Base-by-base conservation (phyloP, 2,329 filamentous ascomycete genomes). In the Gremmenia infestans region DNA sequence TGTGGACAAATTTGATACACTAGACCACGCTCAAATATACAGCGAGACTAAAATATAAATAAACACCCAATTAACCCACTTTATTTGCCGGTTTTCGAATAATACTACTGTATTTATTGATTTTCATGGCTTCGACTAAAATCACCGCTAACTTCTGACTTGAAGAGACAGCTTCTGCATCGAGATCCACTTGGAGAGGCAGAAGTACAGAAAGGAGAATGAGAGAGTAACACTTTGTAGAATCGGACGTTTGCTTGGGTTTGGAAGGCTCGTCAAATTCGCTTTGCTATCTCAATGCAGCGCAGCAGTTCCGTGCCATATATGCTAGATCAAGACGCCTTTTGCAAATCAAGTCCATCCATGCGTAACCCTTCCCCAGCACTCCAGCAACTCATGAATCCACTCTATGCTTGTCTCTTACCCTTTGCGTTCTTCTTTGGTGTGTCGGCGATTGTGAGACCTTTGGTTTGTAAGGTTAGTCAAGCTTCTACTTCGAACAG, bases 371-470 rank as follows among this genome's bases (percentile, higher is more conserved):
- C 54, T 37, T 45, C 49, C 46, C 53, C 47, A 48, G 42, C 40
- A 28, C 37, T 23, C 36, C n/a, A 35, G 35, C 42, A 17, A 32
- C 40, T 50, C 53, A 22, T 50, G 15, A 22, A 42, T 55, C 14
- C 53, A 55, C 28, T 57, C 63, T 66, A 65, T 61, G 69, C 68
- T 52, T 67, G 61, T 32, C 28, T 32, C 67, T 71, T 71, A 57
- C 69, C 68, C 64, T 70, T 71, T 55, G 65, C 64, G 62, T 91
- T 83, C 77, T 84, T 83, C 76, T 82, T 82, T 65, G 80, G 80
- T 63, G 80, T 79, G 65, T 83, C 81, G 71, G 76, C 74, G 73
- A 83, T 82, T 68, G 76, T 76, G 57, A 84, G 78, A 66, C 76
- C 81, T 83, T 62, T 65, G 56, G 62, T 61, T 58, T 53, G 25